Base-by-base conservation (phyloP, 352 stramenopile species). In the Phytophthora sojae region DNA sequence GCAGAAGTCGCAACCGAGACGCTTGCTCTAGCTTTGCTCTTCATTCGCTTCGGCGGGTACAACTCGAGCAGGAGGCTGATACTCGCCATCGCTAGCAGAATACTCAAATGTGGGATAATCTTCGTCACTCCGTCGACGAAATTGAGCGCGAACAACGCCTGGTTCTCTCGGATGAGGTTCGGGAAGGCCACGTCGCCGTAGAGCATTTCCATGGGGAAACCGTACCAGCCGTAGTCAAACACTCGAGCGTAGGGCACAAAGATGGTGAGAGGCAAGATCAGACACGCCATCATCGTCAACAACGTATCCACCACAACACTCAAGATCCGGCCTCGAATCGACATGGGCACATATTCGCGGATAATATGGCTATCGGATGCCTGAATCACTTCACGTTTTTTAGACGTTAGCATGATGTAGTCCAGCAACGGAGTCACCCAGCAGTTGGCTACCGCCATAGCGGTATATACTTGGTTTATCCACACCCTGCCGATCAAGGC, bases 111-210 rank as follows among this genome's bases (percentile, higher is more conserved):
- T 1, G 75, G 77, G 23, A 83, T 56, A 3, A 80, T 54, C 14
- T 76, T 82, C 11, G 57, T 82, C 2, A 77, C 50, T 8, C 71
- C 71, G 39, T 76, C 75, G n/a, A 71, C 65, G 23, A 69, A 55
- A 9, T 53, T 75, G 2, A 73, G 68, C 0, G 70, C 80, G 49
- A 86, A 78, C 4, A 88, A 47, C 44, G 73, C 65, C 44, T 79
- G 77, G 66, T 82, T 80, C 51, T 90, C 78, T 32, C 73, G 64
- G 6, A 88, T 67, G 26, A 88, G 68, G 47, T 82, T 88, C 1
- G 61, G 71, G 30, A 88, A 88, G 35, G 61, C 69, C 37, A 80
- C 61, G 30, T 88, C 82, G 23, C 72, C 69, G 56, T 88, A 90
- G 0, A 88, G 54, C n/a, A 81, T 57, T 23, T 65, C 32, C 32